Evolutionary conservation across 106 monocot genomes (phyloP), one percentile per base, ranked within the genome.

Genomic region (Amphibolis antarctica): DNA sequence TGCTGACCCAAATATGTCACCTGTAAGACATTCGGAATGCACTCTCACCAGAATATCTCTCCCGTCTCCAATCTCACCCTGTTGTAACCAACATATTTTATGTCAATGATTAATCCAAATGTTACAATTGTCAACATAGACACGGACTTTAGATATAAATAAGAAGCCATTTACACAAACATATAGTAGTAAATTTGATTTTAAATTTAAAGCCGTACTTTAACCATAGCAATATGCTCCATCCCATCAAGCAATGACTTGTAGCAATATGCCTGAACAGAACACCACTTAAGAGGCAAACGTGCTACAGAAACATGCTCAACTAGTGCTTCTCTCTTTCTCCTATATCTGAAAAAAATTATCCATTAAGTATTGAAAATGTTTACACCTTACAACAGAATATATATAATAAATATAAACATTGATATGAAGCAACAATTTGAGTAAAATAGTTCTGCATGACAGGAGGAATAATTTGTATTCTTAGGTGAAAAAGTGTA

Each of bases 151-250:
- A n/a, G n/a, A n/a, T n/a, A n/a, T n/a, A n/a, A n/a, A n/a, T n/a
- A n/a, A n/a, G n/a, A n/a, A n/a, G n/a, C 5, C 1, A 23, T 23
- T 10, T 55, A 4, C 20, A 1, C 19, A 19, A 55, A 55, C 24
- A 19, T 23, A 55, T 9, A 23, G 13, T 25, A 23, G 7, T 36
- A 36, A 36, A 2, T 36, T 2, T 36, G 7, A 36, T 7, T 36
- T 2, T 11, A 14, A 31, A 14, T 11, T 5, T 10, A 42, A 46
- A 30, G 13, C 52, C 62, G 72, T 71, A 88, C 93, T 74, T 93
- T 93, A 12, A 88, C 88, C 85, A 93, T 88, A 11, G 93, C 93
- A 69, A 93, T 88, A 73, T 93, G 93, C 71, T 93, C 93, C 62
- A 88, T 93, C 44, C 93, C 88, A 76, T 93, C 93, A 47, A 93